Evolutionary conservation across 441 rosid species (phyloP), one percentile per base, ranked within the genome.

Genomic region (Raphanus hybrid): DNA sequence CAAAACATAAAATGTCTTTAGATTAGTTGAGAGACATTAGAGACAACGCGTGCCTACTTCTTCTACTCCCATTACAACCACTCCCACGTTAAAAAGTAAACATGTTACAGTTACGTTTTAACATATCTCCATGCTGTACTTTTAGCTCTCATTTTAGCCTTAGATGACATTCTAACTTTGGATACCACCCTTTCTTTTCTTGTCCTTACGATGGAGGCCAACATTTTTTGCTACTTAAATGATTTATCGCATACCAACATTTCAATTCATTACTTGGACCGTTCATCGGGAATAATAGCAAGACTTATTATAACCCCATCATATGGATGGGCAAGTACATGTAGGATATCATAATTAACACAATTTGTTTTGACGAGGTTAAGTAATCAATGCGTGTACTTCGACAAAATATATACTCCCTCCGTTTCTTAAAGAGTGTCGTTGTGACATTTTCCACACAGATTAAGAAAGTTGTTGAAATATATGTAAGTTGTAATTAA

Each of bases 11-110:
- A 68, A 67, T 62, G 81, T 73, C 74, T 73, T 62, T 41, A 68
- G 75, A 78, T 78, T 78, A 78, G 81, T 73, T 78, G 81, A 73
- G 52, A 73, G 59, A 50, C 70, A 67, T 78, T 67, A 67, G 74
- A 73, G 81, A 73, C 78, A 78, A 73, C 14, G 81, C 74, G 81
- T 78, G 81, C 66, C n/a, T 52, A 39, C 45, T 68, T 62, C 67
- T 78, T 64, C 54, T 73, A 68, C 59, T 27, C 73, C 78, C 74
- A 78, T 73, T 73, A 73, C 70, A 78, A 78, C 81, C 74, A 78
- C 78, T 73, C 81, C 81, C 66, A 78, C 74, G 81, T 78, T 29
- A 29, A 66, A 78, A 78, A 71, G 5, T 14, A 7, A 39, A 39
- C 45, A 6, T 57, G 16, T 70, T 12, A 43, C 54, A 15, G 41